Base-by-base conservation (phyloP, 345 rosid genomes). In the Laguncularia racemosa region DNA sequence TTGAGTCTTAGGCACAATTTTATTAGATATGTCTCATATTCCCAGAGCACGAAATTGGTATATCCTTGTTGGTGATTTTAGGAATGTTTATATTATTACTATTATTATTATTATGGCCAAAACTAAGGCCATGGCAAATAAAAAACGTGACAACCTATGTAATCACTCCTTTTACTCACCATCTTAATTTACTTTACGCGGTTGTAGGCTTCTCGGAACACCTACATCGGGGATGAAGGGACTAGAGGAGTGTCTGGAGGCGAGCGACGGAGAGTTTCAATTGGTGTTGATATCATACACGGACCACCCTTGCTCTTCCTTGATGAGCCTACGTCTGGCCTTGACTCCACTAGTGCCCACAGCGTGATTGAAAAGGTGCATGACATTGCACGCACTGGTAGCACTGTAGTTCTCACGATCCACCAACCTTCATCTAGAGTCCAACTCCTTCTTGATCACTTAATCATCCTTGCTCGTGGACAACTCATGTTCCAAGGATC, bases 271-370 rank as follows among this genome's bases (percentile, higher is more conserved):
- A 66, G 86, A 44, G 85, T 84, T n/a, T 80, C 86, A 6, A 84
- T 84, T 0, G 89, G 85, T 0, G 83, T 83, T 12, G 83, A 83
- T 68, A 78, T 83, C 54, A 83, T 83, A 63, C 89, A 83, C 2
- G 83, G 85, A 50, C 84, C 89, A 26, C 57, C 80, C 4, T 68
- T 83, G 9, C 79, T 83, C 16, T 80, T 83, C 63, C 73, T 83
- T 1, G 89, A 83, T n/a, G 90, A 84, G 75, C 90, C 90, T n/a
- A 81, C 90, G 18, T 84, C 85, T 9, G 87, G 91, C 13, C 78
- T 81, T 3, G 87, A 81, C 69, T 84, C 91, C 7, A 77, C 83
- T 21, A 81, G 82, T 55, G 91, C 91, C 53, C 55, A 84, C 50
- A 82, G 75, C 13, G 84, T 84, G 5, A 74, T 84, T 2, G 88